Base-by-base conservation (phyloP, 1,284 basidiomycete species). In the Flammula alnicola region DNA sequence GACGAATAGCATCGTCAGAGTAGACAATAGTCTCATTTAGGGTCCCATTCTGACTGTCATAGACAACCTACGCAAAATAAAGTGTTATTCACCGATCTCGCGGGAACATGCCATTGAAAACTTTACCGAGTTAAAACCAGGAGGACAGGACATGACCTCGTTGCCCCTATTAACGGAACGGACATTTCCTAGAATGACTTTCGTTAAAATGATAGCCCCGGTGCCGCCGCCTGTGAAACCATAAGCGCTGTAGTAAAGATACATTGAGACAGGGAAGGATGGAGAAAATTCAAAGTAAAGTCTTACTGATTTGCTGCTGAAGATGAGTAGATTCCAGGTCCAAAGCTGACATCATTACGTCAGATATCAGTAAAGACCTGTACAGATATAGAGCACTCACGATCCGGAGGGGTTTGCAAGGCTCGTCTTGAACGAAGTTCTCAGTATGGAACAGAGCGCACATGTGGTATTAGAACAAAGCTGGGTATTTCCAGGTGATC, bases 21-120 rank as follows among this genome's bases (percentile, higher is more conserved):
- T 66, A 66, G 10, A 66, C 59, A 12, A 66, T 59, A 0, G 63
- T 62, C 42, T 66, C 63, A 29, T 64, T 64, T 40, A 62, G 48
- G 10, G 49, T 20, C 11, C 56, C 58, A 27, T 54, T 53, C 14
- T 54, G 47, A 23, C 59, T 56, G 30, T 61, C 53, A 44, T 61
- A 62, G 10, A 63, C 54, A 19, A 64, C 59, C 62, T 61, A 26
- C 0, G 20, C 17, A 37, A 47, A 19, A n/a, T 14, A 26, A 4
- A 14, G 30, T 25, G 11, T 27, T 22, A 31, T 3, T 5, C n/a
- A 11, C n/a, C 7, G 22, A 19, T 32, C 19, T 14, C 16, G 6
- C 4, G n/a, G 10, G 33, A 36, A 19, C n/a, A 4, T 11, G 12
- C 3, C 20, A 31, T 6, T 10, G n/a, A 6, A 10, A 30, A 7